Evolutionary conservation across 345 rosid species (phyloP), one percentile per base, ranked within the genome.

Genomic region (Mallotus nudiflorus): DNA sequence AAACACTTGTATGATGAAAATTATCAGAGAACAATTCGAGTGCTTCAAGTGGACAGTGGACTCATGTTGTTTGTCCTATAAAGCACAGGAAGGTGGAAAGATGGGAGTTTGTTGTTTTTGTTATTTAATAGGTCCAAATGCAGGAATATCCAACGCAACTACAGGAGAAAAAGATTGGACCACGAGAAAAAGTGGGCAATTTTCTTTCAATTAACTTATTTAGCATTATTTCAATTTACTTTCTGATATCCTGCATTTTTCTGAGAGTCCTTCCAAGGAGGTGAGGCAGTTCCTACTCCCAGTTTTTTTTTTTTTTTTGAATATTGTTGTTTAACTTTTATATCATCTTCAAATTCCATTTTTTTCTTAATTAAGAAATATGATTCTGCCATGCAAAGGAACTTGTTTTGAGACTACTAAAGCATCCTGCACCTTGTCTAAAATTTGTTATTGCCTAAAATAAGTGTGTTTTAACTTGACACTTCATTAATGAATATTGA

Each of bases 91-190:
- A 52, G 3, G 22, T 54, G 72, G 59, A 44, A 65, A 57, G 29
- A 33, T 58, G 16, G 27, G 35, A 51, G n/a, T 20, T 39, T 37
- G 27, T 15, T 3, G 18, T 29, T 31, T n/a, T 63, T 22, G 10
- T 63, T 29, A 35, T 33, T 56, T 28, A 49, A 19, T 48, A 48
- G 56, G 53, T 11, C 62, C n/a, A 52, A 59, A 40, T 15, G 67
- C 67, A 59, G 31, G 46, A 13, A 25, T 39, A 51, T 44, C 33
- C 37, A 12, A 31, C 39, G 13, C 15, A 5, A 28, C 15, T 10
- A 57, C 60, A 56, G 25, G 25, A 44, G 75, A 58, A 33, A 28
- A 40, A 16, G 29, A 48, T 15, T 48, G 52, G 52, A 48, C 20
- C n/a, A 6, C 18, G 52, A 15, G 52, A 48, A n/a, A 48, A n/a